Evolutionary conservation across 345 rosid species (phyloP).

Genomic region (Salix exigua): DNA sequence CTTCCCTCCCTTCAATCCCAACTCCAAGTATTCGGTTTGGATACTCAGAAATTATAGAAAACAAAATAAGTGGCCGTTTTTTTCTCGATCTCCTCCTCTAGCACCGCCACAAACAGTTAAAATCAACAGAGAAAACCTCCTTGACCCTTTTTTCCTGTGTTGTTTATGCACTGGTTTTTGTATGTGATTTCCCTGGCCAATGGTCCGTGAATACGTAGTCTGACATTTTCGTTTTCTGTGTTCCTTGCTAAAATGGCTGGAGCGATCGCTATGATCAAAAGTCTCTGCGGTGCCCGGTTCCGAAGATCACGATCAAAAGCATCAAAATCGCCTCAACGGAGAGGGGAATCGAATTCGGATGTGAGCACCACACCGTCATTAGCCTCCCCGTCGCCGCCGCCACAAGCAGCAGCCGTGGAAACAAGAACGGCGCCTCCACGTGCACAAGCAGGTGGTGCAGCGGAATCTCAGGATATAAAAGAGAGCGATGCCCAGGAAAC

Average conservation of each 20-base stretch:
- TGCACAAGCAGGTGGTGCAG: neutral
- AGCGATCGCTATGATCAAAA: conserved; percentile 31
- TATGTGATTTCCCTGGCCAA: conserved; percentile 10
- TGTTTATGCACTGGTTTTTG: too few species aligned
- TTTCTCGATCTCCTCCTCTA: neutral
- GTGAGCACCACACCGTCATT: neutral
- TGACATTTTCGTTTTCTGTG: conserved; percentile 16
- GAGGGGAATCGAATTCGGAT: neutral
- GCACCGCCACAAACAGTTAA: too few species aligned
- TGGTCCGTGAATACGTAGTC: conserved; percentile 2
- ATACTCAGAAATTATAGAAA: neutral
- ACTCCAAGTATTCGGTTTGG: conserved; percentile 25
- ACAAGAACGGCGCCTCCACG: neutral
- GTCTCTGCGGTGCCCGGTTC: conserved; percentile 42
- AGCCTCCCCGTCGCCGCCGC: neutral
- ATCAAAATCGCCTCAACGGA: neutral
- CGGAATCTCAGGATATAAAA: neutral
- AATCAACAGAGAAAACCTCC: too few species aligned
- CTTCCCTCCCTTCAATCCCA: conserved; percentile 14
- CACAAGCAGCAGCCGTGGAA: neutral
- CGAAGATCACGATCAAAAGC: conserved; percentile 6
- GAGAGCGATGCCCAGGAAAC: neutral
- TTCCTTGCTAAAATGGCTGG: conserved; percentile 29
- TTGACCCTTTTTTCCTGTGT: too few species aligned
- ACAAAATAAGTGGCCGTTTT: neutral